Conservation (phyloP, 73 alveolate genomes). For the Paramecium primaurelia region DNA sequence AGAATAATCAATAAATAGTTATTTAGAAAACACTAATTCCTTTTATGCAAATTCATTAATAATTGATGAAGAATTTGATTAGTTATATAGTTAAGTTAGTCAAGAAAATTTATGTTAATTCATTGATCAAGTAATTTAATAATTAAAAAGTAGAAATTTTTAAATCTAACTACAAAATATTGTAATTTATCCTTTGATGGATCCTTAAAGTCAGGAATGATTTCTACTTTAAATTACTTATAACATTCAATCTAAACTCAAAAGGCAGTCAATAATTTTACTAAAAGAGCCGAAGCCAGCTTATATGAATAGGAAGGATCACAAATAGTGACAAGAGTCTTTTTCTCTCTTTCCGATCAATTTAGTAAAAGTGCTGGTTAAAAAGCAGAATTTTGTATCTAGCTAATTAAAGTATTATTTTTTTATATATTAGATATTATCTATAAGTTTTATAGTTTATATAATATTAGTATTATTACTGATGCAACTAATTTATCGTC, state of each 20-base stretch:
- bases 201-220: not conserved
- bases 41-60: not conserved
- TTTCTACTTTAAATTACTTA: not conserved
- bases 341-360: not conserved
- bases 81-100: not conserved
- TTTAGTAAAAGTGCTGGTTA: not conserved
- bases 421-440: not conserved
- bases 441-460: not conserved
- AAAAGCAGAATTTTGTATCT: not conserved
- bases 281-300: not conserved
- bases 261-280: not conserved
- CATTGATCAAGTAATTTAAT: not conserved
- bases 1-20: not conserved
- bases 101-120: not conserved
- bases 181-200: constrained; percentile 1
- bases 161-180: not conserved
- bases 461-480: not conserved
- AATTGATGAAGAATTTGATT: not conserved
- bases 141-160: not conserved
- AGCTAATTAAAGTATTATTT: not conserved
- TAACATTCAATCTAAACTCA: not conserved
- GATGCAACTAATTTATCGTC: not conserved
- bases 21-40: not conserved
- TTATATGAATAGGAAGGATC: not conserved
- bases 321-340: not conserved